phyloP scores from a whole-genome alignment of 2,329 filamentous ascomycete species.

The Anthostomella pinea region DNA sequence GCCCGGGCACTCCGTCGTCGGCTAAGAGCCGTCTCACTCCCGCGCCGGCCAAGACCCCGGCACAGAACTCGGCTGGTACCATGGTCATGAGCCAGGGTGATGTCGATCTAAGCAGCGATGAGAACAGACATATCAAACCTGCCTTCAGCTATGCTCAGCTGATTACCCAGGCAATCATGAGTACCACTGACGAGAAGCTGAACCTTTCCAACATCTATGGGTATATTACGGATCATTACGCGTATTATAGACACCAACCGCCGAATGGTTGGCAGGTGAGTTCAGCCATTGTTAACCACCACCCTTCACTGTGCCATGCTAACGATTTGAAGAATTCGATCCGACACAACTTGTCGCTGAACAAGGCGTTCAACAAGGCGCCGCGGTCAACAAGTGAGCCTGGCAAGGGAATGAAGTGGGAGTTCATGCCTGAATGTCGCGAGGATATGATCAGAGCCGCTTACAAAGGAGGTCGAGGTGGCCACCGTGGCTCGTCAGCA shows the following conservation, averaged over 20 bases:
- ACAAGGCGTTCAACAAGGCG: slow-evolving; percentile 92
- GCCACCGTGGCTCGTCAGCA: slow-evolving; percentile 65
- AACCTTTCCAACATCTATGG: slow-evolving; percentile 91
- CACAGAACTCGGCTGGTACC: slow-evolving; percentile 36
- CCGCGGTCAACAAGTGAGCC: slow-evolving; percentile 91
- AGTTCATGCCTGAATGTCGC: slow-evolving; percentile 77
- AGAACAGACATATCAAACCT: slow-evolving; percentile 88
- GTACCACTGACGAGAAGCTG: slow-evolving; percentile 80
- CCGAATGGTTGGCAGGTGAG: slow-evolving; percentile 84
- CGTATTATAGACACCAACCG: slow-evolving; percentile 83
- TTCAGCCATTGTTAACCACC: slow-evolving; percentile 10
- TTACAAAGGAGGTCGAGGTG: slow-evolving; percentile 58
- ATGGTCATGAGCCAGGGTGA: slow-evolving; percentile 50
- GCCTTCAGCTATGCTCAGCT: slow-evolving; percentile 95
- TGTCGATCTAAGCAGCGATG: slow-evolving; percentile 77
- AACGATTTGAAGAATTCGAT: slow-evolving; percentile 73
- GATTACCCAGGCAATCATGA: slow-evolving; percentile 94
- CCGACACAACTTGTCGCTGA: slow-evolving; percentile 90
- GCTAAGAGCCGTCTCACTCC: slow-evolving; percentile 34
- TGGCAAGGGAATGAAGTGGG: slow-evolving; percentile 99
- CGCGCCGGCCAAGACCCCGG: slow-evolving; percentile 38
- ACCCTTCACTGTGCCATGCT: slow-evolving; percentile 15
- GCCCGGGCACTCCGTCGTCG: slow-evolving; percentile 59
- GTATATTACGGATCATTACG: slow-evolving; percentile 86
- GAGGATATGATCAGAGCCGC: slow-evolving; percentile 84